Conservation (phyloP, 176 grass and related monocot species). For the Paspalum notatum region DNA sequence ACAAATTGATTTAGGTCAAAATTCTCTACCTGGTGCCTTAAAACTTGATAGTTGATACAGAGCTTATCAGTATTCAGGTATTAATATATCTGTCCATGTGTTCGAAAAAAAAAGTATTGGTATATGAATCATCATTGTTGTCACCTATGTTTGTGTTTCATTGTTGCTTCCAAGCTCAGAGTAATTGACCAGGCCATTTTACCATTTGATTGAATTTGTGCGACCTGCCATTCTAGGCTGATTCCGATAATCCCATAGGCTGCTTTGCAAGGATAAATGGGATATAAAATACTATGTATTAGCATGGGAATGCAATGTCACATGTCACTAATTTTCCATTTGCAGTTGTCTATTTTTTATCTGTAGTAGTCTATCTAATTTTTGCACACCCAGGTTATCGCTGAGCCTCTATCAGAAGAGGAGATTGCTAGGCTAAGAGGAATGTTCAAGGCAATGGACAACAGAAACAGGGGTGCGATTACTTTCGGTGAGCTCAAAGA, state of each 20-base stretch:
- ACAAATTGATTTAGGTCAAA: not conserved
- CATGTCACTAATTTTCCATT: not conserved
- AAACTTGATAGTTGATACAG: not conserved
- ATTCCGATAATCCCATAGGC: not conserved
- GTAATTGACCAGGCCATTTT: not conserved
- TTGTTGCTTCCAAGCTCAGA: not conserved
- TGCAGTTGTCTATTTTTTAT: not conserved
- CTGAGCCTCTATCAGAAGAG: constrained; percentile 66
- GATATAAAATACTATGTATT: not conserved
- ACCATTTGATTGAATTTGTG: not conserved
- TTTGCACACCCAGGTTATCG: constrained; percentile 49
- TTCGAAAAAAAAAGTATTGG: no score
- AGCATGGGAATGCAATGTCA: not conserved
- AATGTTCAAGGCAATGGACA: constrained; percentile 65
- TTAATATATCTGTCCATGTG: not conserved
- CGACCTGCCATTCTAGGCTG: not conserved
- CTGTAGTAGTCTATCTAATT: constrained; percentile 3
- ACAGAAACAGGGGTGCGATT: constrained; percentile 42
- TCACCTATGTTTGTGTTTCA: not conserved
- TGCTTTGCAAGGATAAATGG: not conserved
- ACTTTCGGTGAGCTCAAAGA: constrained; percentile 70
- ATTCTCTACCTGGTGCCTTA: not conserved
- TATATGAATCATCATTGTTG: not conserved
- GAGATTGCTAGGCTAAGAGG: constrained; percentile 70
- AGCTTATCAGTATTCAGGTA: not conserved